A percentile compares a stretch with the other conserved stretches of the same genome.
Conservation (phyloP, 2,329 filamentous ascomycete species). For the Seiridium cupressi region DNA sequence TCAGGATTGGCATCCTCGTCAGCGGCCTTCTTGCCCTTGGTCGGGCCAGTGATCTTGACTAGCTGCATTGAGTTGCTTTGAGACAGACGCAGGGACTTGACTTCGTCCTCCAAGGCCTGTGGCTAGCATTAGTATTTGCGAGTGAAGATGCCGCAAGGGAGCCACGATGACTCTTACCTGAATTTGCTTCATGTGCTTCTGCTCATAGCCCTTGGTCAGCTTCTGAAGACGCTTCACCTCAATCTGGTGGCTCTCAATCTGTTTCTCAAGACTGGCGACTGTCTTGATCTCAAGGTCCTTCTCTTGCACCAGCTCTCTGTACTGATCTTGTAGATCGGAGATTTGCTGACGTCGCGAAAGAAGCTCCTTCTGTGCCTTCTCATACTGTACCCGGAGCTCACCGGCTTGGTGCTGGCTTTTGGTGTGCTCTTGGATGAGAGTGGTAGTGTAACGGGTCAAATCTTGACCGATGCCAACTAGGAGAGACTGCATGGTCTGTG, state of each 20-base stretch:
- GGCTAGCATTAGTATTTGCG: slow-evolving; percentile 3
- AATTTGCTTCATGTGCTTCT: slow-evolving; percentile 17
- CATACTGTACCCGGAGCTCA: slow-evolving; percentile 8
- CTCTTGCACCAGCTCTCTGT: background rate
- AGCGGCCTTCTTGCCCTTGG: background rate
- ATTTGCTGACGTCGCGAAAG: slow-evolving; percentile 6
- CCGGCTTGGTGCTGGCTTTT: slow-evolving; percentile 7
- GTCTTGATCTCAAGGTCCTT: slow-evolving; percentile 10
- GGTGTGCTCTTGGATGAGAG: background rate
- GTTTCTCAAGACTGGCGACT: slow-evolving; percentile 7
- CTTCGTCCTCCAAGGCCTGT: slow-evolving; percentile 17
- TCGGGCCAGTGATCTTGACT: slow-evolving; percentile 3
- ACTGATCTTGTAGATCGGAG: slow-evolving; percentile 4
- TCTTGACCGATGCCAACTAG: slow-evolving; percentile 12
- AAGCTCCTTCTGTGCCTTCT: slow-evolving; percentile 9
- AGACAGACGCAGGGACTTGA: slow-evolving; percentile 13
- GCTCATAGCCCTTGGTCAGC: slow-evolving; percentile 18
- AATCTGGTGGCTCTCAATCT: slow-evolving; percentile 10
- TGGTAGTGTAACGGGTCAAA: slow-evolving; percentile 7
- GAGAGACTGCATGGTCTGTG: slow-evolving; percentile 17
- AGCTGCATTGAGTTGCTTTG: slow-evolving; percentile 11
- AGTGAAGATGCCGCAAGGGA: too few species aligned
- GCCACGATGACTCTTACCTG: slow-evolving; percentile 16
- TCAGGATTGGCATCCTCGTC: background rate
- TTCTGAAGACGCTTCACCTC: slow-evolving; percentile 15